Conservation (phyloP, 2,329 filamentous ascomycete genomes). For the Lasiodiplodia hormozganensis region DNA sequence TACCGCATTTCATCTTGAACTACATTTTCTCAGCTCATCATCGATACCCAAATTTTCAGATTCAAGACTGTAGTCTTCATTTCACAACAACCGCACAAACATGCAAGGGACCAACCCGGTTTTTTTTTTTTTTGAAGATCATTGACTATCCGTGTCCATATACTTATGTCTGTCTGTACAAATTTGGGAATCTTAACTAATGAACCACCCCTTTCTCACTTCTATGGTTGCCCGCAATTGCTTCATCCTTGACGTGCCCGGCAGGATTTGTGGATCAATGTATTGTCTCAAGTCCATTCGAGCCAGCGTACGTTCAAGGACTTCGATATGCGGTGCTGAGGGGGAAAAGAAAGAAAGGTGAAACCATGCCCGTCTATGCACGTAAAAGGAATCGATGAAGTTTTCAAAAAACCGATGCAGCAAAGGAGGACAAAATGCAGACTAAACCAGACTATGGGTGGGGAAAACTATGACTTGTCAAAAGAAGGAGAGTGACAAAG, state of each 20-base stretch:
- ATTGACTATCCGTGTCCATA: conserved; percentile 17
- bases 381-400: not conserved
- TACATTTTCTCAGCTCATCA: not conserved
- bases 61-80: not conserved
- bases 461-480: not conserved
- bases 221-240: not conserved
- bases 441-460: not conserved
- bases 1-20: too few relatives aligned
- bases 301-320: not conserved
- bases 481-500: not conserved
- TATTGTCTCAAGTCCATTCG: not conserved
- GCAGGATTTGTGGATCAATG: not conserved
- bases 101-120: not conserved
- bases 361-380: not conserved
- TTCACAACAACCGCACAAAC: not conserved
- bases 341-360: not conserved
- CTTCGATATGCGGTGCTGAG: too few relatives aligned
- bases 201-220: not conserved
- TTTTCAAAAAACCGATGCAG: not conserved
- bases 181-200: not conserved
- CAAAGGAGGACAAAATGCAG: not conserved
- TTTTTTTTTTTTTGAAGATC: conserved; percentile 7
- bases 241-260: not conserved
- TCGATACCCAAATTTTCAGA: not conserved
- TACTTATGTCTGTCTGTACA: conserved; percentile 1